Evolutionary conservation across 441 rosid species (phyloP), one percentile per base, ranked within the genome.

Genomic region (Macaranga tanarius): DNA sequence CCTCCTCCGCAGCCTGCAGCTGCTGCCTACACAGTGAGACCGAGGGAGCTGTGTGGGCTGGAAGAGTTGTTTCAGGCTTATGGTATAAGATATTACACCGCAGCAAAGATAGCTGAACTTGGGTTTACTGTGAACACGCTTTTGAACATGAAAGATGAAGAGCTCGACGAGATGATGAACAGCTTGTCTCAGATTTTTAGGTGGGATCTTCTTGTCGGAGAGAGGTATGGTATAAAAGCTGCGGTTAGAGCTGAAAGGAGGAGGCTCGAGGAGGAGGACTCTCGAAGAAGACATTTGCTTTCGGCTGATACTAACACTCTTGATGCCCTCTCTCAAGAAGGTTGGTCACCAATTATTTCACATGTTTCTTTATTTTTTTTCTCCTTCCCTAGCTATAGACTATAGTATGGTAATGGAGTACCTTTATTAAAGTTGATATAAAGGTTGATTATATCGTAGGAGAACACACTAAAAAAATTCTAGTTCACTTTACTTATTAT

Each of bases 251-350:
- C 97, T 70, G 95, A 92, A 77, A 82, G 95, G 69, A 82, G 97
- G 23, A 76, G 95, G 19, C 84, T 86, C 10, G 97, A 89, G 4
- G 93, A 86, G 51, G 90, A 87, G 67, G 93, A 90, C 65, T 70
- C 77, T 38, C 76, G 92, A 58, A 84, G 92, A 47, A 84, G 95
- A 48, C 90, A 84, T 67, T 15, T 76, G 17, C 77, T 82, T 67
- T 83, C 87, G 40, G 87, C 87, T 19, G 88, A 82, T 50, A 81
- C 88, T 68, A 81, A 80, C 52, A 79, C 86, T 71, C 83, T 88
- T n/a, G 99, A 95, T 80, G 94, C 97, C 40, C 87, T 95, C 68
- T 95, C 99, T 19, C 99, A 92, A 75, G 96, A 95, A 87, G 99
- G 99, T 88, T 47, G 1, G 67, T 61, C 17, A 15, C 31, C 17